Evolutionary conservation across 192 early-diverging fungal species (phyloP).

Genomic region (Gryganskiella cystojenkinii): DNA sequence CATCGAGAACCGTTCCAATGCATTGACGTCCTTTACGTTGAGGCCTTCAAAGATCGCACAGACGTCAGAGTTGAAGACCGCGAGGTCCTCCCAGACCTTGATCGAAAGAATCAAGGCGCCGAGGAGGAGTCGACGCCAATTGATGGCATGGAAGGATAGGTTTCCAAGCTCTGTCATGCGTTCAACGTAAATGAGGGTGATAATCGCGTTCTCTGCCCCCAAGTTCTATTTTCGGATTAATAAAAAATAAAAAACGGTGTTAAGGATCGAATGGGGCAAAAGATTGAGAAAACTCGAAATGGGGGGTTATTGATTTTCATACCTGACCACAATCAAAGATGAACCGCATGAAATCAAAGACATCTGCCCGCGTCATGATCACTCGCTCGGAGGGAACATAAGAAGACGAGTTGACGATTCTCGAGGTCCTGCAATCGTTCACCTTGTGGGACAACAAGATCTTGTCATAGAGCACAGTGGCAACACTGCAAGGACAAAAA

Average conservation of each 20-base stretch:
- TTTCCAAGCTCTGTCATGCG: conserved; percentile 72
- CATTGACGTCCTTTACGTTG: conserved; percentile 74
- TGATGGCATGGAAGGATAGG: conserved; percentile 65
- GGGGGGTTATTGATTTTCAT: background rate
- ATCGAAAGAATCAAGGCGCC: conserved; percentile 77
- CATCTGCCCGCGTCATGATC: conserved; percentile 55
- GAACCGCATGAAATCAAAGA: conserved; percentile 72
- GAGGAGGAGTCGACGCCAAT: conserved; percentile 62
- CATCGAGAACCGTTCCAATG: conserved; percentile 74
- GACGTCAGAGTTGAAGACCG: conserved; percentile 87
- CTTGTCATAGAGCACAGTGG: conserved; percentile 36
- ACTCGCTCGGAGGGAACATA: conserved; percentile 31
- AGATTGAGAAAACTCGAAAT: background rate
- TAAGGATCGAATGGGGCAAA: background rate
- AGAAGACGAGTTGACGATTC: conserved; percentile 44
- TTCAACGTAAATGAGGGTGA: conserved; percentile 74
- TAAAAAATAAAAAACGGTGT: background rate
- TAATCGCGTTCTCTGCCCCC: conserved; percentile 68
- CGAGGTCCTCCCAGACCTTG: conserved; percentile 91
- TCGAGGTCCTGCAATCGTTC: conserved; percentile 40
- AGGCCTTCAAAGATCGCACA: conserved; percentile 81
- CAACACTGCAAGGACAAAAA: conserved; percentile 20
- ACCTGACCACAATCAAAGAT: conserved; percentile 73
- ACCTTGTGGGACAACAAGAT: conserved; percentile 31
- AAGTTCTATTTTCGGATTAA: conserved; percentile 36